A percentile compares a stretch with the other conserved stretches of the same genome.
These are phyloP conservation scores for Tuber magnatum DNA, from an alignment of 495 filamentous ascomycete genomes.

Conservation along the genomic window DNA sequence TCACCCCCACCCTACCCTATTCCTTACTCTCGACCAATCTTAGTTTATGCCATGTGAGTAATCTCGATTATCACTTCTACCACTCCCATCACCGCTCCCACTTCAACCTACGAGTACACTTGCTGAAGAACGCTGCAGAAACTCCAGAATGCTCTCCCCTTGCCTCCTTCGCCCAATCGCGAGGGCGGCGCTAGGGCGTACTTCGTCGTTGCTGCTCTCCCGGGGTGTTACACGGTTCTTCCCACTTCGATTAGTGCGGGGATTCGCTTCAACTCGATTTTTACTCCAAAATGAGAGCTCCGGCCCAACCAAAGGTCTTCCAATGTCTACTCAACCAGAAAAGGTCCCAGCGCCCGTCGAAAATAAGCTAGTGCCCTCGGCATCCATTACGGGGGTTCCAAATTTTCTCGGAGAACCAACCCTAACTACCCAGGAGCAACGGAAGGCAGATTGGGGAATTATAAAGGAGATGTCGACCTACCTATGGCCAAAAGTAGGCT, in stretches of 20 bases:
- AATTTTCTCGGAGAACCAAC: conserved; percentile 29
- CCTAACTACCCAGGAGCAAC: conserved; percentile 66
- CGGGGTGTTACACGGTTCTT: neutral
- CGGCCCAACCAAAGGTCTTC: neutral
- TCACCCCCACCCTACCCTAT: neutral
- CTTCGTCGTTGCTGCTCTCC: conserved; percentile 8
- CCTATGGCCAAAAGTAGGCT: conserved; percentile 80
- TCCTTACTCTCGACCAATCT: neutral
- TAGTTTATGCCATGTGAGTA: neutral
- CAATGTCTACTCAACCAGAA: neutral
- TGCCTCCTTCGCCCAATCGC: conserved; percentile 31
- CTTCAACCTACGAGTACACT: conserved; percentile 3
- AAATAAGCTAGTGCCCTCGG: neutral
- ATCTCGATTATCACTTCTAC: neutral
- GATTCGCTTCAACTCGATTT: conserved; percentile 13
- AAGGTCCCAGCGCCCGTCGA: neutral
- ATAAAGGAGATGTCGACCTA: conserved; percentile 96
- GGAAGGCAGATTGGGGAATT: conserved; percentile 96
- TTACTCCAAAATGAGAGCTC: neutral
- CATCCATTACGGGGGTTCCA: neutral
- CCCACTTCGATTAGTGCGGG: conserved; percentile 12
- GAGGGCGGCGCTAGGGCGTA: conserved; percentile 13
- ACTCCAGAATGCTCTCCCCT: conserved; percentile 26
- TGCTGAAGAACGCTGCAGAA: neutral
- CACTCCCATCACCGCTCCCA: neutral